These are phyloP conservation scores for Aspergillus neotritici DNA, from an alignment of 2,329 filamentous ascomycete genomes.

Conservation along the genomic window DNA sequence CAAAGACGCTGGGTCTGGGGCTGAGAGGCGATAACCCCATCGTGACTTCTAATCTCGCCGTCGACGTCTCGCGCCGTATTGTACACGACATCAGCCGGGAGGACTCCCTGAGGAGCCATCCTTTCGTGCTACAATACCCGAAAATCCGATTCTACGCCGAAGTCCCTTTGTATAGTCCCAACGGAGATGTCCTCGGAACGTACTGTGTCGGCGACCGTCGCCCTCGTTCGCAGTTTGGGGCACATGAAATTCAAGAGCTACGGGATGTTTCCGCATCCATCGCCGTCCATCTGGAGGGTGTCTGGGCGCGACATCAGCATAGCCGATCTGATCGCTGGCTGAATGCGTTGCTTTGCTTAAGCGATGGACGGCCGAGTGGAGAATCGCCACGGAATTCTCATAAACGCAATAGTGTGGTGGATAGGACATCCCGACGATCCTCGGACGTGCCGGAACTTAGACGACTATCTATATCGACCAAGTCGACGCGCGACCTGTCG, in stretches of 20 bases:
- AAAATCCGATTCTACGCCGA: constrained; percentile 49
- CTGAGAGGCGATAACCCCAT: background rate
- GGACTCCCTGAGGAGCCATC: constrained; percentile 29
- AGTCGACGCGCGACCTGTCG: background rate
- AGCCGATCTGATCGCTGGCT: constrained; percentile 52
- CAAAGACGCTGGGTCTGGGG: constrained; percentile 7
- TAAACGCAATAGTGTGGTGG: background rate
- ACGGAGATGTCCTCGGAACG: constrained; percentile 52
- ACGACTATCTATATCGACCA: constrained; percentile 1
- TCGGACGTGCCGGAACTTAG: constrained; percentile 4
- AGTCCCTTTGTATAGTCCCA: constrained; percentile 55
- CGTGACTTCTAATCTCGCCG: background rate
- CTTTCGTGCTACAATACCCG: constrained; percentile 29
- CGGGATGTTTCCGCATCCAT: constrained; percentile 34
- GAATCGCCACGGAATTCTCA: background rate
- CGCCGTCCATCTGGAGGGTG: constrained; percentile 54
- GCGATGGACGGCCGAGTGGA: constrained; percentile 31
- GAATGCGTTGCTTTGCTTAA: constrained; percentile 46
- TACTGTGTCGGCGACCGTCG: constrained; percentile 55
- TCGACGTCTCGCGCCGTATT: constrained; percentile 19
- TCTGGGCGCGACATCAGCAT: constrained; percentile 47
- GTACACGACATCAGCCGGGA: constrained; percentile 36
- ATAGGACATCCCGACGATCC: background rate
- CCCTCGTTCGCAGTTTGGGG: constrained; percentile 42
- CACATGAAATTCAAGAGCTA: constrained; percentile 7